Conservation (phyloP, 2,329 filamentous ascomycete species). For the Cercospora sojina region DNA sequence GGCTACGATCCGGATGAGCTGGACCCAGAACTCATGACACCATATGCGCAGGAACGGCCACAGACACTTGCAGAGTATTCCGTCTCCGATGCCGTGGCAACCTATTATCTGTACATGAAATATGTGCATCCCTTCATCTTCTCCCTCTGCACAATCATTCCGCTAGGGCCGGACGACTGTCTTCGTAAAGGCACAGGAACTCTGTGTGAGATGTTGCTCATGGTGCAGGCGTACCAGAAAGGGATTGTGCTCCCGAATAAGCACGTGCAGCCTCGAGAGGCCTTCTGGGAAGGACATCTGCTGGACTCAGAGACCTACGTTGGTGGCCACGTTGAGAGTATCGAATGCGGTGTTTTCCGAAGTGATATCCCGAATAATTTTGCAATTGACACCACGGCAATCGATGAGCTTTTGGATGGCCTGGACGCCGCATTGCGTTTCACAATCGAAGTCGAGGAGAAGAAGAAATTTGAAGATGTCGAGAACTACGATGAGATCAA, state of each 20-base stretch:
- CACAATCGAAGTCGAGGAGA: slow-evolving; percentile 58
- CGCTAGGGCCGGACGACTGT: slow-evolving; percentile 87
- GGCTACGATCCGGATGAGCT: slow-evolving; percentile 98
- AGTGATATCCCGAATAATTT: slow-evolving; percentile 96
- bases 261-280: slow-evolving; percentile 82
- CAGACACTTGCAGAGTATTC: slow-evolving; percentile 97
- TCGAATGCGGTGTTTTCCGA: slow-evolving; percentile 94
- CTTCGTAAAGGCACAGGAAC: slow-evolving; percentile 95
- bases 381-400: slow-evolving; percentile 78
- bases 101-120: slow-evolving; percentile 99
- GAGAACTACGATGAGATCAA: slow-evolving; percentile 64
- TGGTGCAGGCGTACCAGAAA: slow-evolving; percentile 95
- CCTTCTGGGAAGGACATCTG: slow-evolving; percentile 95
- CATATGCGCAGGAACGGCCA: slow-evolving; percentile 79
- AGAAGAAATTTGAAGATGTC: slow-evolving; percentile 53
- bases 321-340: slow-evolving; percentile 97
- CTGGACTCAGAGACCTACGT: slow-evolving; percentile 98
- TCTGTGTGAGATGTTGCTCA: slow-evolving; percentile 98
- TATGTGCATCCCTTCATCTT: slow-evolving; percentile 99
- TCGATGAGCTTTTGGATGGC: slow-evolving; percentile 84
- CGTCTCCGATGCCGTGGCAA: slow-evolving; percentile 96
- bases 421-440: slow-evolving; percentile 87
- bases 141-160: slow-evolving; percentile 94
- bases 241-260: slow-evolving; percentile 95
- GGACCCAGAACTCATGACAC: slow-evolving; percentile 96